phyloP scores from a whole-genome alignment of 768 basidiomycete genomes.

The Coprinellus micaceus region DNA sequence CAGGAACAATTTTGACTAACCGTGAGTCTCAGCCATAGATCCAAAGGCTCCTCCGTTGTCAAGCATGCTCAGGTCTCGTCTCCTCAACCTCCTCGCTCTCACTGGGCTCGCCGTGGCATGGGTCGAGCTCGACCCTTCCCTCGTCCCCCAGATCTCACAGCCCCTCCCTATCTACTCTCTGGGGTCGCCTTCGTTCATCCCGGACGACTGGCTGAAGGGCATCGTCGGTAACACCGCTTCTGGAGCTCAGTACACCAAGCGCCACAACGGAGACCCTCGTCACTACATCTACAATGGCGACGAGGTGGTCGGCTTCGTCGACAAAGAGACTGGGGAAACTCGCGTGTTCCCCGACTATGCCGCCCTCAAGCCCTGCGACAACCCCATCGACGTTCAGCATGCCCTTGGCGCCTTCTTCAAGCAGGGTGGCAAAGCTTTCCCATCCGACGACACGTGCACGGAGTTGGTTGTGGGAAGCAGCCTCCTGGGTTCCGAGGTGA shows the following conservation, averaged over 20 bases:
- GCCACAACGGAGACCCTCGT: background rate
- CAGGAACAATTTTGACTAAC: no score
- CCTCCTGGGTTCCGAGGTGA: no score
- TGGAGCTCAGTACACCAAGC: constrained; percentile 1
- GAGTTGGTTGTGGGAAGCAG: no score
- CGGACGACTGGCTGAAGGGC: background rate
- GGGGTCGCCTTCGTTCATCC: background rate
- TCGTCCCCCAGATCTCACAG: background rate
- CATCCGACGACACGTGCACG: background rate
- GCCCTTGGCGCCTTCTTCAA: background rate
- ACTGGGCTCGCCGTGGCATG: background rate
- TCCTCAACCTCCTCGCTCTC: background rate
- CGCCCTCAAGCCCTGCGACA: background rate
- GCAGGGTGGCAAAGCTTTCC: background rate
- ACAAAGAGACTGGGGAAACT: constrained; percentile 8
- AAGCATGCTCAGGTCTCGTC: background rate
- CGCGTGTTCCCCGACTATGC: constrained; percentile 5
- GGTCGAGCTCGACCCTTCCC: constrained; percentile 1
- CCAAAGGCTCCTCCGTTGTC: no score
- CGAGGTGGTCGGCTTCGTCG: constrained; percentile 8
- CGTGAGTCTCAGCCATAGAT: no score
- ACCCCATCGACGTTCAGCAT: background rate
- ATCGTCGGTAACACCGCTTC: no score
- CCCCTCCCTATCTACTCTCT: background rate
- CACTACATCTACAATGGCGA: constrained; percentile 5